Evolutionary conservation across 768 basidiomycete species (phyloP), one percentile per base, ranked within the genome.

Genomic region (Botryobasidium botryosum): DNA sequence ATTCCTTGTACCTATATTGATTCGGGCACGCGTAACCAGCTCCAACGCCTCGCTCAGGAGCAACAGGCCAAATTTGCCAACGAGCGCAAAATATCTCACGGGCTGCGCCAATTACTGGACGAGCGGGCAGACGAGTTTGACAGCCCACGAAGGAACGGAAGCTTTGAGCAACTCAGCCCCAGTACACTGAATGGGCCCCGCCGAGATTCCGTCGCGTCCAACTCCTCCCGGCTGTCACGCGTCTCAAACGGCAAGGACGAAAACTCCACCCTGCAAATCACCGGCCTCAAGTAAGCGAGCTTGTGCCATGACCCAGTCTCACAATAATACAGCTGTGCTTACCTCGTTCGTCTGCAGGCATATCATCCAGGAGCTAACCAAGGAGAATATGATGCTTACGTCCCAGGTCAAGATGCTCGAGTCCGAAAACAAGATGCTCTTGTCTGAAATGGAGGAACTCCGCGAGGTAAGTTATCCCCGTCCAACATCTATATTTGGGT

Each of bases 351-450:
- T 7, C 36, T 15, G 1, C 49, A 85, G 83, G 61, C 79, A 86
- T 54, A 85, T 94, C 53, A 75, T 94, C 18, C 79, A 85, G 56
- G 82, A 88, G 53, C 66, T 94, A 32, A 82, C 84, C 55, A 79
- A 81, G 53, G 90, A 94, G 61, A 83, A 75, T 53, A 56, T 73
- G 2, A 62, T 68, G 21, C 57, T 70, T 1, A 60, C 69, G 5
- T 79, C 84, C 49, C 71, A 71, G 48, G 75, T 74, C 57, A 76
- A 79, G 53, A 57, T 77, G n/a, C 57, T 90, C 35, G 75, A 78
- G 57, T 72, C 77, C 8, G 85, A 87, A 62, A 87, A 88, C 55
- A 70, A 69, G 51, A 60, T 77, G 10, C 64, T 90, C 29, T 54
- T 70, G 23, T 67, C 75, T 8, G 79, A 84, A 55, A 68, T 69